Conservation (phyloP, 768 basidiomycete species). For the Cystofilobasidium bisporidii region DNA sequence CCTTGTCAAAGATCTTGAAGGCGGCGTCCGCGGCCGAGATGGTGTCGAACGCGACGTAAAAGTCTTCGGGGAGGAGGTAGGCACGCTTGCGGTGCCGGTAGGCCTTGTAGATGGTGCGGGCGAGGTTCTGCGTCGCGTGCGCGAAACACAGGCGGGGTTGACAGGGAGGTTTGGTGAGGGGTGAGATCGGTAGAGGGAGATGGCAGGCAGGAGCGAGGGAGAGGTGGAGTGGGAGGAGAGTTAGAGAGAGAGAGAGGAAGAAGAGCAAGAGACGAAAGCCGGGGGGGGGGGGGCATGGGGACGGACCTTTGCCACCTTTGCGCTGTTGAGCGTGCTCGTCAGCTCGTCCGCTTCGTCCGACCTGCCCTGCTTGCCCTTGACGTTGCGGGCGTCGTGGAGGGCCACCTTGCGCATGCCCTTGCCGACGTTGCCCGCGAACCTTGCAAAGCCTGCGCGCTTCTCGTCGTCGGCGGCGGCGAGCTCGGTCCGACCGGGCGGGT, state of each 20-base stretch:
- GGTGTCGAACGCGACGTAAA: conserved; percentile 59
- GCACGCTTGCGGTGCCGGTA: conserved; percentile 51
- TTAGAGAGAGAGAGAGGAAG: background rate
- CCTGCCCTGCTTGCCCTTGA: conserved; percentile 25
- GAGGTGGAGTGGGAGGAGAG: no score
- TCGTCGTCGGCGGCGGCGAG: background rate
- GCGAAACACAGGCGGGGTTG: background rate
- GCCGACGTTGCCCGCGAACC: background rate
- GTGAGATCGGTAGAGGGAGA: background rate
- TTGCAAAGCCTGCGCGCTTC: background rate
- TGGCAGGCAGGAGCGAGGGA: background rate
- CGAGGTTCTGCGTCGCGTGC: conserved; percentile 45
- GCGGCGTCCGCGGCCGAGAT: conserved; percentile 53
- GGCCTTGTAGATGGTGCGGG: conserved; percentile 53
- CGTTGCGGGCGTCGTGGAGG: conserved; percentile 25
- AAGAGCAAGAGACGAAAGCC: background rate
- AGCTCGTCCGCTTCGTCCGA: background rate
- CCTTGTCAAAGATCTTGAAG: conserved; percentile 50
- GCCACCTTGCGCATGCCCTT: conserved; percentile 6
- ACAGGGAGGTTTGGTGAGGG: no score
- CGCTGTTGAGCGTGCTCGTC: background rate
- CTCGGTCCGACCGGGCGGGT: conserved; percentile 1
- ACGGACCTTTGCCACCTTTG: conserved; percentile 9
- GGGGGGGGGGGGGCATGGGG: background rate
- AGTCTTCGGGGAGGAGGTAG: conserved; percentile 60